A percentile compares a stretch with the other conserved stretches of the same genome.
Conservation (phyloP, 768 basidiomycete species). For the Tricholomella constricta region DNA sequence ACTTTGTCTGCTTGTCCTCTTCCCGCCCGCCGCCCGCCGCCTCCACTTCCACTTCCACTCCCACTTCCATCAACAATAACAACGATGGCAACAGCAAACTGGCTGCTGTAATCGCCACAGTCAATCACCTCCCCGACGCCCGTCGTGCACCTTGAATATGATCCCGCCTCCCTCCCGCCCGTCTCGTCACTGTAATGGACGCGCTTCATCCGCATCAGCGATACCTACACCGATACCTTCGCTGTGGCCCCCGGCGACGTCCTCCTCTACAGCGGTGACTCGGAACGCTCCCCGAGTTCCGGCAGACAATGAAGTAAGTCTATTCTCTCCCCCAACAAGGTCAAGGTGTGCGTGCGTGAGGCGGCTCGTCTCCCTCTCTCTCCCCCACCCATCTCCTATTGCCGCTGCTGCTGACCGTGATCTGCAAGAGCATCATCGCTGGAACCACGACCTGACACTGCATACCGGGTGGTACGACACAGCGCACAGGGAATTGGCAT, state of each 20-base stretch:
- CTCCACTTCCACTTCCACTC: background rate
- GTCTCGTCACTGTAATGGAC: slow-evolving; percentile 46
- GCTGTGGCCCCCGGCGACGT: slow-evolving; percentile 63
- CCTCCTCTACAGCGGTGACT: slow-evolving; percentile 64
- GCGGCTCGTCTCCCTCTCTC: no score
- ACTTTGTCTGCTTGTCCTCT: slow-evolving; percentile 3
- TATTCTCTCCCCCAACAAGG: slow-evolving; percentile 52
- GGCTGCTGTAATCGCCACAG: slow-evolving; percentile 2
- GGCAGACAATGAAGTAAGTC: slow-evolving; percentile 59
- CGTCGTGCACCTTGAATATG: slow-evolving; percentile 41
- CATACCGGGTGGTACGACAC: slow-evolving; percentile 43
- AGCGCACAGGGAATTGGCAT: slow-evolving; percentile 32
- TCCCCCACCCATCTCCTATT: no score
- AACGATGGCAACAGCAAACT: background rate
- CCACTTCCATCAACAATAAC: background rate
- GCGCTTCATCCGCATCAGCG: slow-evolving; percentile 62
- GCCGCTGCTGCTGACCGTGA: no score
- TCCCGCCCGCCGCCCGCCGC: background rate
- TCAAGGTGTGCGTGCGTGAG: slow-evolving; percentile 57
- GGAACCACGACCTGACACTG: slow-evolving; percentile 66
- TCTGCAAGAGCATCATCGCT: slow-evolving; percentile 44
- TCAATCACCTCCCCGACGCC: slow-evolving; percentile 26
- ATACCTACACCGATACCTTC: slow-evolving; percentile 51
- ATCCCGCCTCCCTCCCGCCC: slow-evolving; percentile 27
- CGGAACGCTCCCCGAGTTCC: slow-evolving; percentile 47